Evolutionary conservation across 176 grass and related monocot species (phyloP).

Genomic region (Aechmea fasciata): DNA sequence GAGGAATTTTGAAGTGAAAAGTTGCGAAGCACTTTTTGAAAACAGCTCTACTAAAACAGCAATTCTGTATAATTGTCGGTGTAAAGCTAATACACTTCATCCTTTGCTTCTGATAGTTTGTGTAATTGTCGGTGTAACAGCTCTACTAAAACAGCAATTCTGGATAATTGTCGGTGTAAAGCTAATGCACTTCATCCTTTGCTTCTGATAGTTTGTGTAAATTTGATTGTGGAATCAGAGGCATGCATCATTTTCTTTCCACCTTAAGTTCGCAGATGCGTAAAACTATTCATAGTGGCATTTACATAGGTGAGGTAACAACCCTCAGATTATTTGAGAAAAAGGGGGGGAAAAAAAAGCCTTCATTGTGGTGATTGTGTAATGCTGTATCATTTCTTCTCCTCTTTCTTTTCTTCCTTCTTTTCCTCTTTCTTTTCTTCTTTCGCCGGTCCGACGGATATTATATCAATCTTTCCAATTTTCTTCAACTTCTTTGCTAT

Average conservation of each 20-base stretch:
- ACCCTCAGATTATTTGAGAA: too few relatives aligned
- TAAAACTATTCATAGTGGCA: too few relatives aligned
- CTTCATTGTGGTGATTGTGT: background rate
- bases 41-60: background rate
- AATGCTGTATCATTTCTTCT: constrained; percentile 43
- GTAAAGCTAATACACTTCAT: background rate
- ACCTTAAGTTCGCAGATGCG: too few relatives aligned
- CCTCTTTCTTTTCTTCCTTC: constrained; percentile 61
- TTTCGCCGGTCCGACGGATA: constrained; percentile 81
- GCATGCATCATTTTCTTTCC: background rate
- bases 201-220: background rate
- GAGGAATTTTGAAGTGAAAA: too few relatives aligned
- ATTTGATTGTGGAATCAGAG: background rate
- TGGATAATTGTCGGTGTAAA: background rate
- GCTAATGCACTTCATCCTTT: background rate
- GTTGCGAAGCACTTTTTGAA: too few relatives aligned
- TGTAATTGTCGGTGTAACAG: too few relatives aligned
- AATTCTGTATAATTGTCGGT: background rate
- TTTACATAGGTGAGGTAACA: too few relatives aligned
- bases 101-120: background rate
- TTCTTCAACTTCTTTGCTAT: constrained; percentile 95
- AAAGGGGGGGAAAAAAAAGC: background rate
- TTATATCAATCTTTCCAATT: constrained; percentile 70
- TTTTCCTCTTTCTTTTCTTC: constrained; percentile 92
- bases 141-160: background rate